Evolutionary conservation across 805 yeast genomes (phyloP).

Genomic region (Nakazawaea populi): DNA sequence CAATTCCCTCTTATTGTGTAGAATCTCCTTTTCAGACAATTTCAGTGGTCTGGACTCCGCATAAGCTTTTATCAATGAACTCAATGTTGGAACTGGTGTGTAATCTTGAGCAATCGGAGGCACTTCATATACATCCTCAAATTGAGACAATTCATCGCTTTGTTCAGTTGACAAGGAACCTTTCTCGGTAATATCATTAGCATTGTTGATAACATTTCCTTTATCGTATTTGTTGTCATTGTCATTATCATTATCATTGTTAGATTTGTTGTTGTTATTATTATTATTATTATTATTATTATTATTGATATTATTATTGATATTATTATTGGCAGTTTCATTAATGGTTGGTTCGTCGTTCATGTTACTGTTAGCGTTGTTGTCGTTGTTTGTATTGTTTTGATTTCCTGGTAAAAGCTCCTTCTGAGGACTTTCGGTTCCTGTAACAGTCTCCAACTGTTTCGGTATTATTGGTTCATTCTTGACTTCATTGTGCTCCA

Average conservation of each 20-base stretch:
- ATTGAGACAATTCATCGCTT: conserved; percentile 10
- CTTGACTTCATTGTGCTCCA: neutral
- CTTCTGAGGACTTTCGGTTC: too few species aligned
- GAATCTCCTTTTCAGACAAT: conserved; percentile 21
- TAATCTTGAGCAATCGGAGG: conserved; percentile 8
- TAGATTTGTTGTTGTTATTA: conserved; percentile 1
- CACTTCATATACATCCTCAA: conserved; percentile 10
- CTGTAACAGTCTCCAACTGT: too few species aligned
- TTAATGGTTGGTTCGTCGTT: neutral
- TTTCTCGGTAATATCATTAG: too few species aligned
- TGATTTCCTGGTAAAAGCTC: too few species aligned
- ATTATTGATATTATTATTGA: neutral
- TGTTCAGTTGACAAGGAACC: neutral
- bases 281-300: neutral
- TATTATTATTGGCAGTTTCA: neutral
- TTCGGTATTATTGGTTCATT: neutral
- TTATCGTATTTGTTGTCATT: neutral
- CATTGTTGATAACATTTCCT: too few species aligned
- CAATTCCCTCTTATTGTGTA: conserved; percentile 22
- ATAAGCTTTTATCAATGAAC: conserved; percentile 22
- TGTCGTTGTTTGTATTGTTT: too few species aligned
- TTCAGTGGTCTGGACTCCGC: conserved; percentile 15
- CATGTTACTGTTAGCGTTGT: neutral
- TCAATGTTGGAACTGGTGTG: conserved; percentile 21
- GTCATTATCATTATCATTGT: neutral